Base-by-base conservation (phyloP, 176 grass and related monocot species). In the Eragrostis nindensis region DNA sequence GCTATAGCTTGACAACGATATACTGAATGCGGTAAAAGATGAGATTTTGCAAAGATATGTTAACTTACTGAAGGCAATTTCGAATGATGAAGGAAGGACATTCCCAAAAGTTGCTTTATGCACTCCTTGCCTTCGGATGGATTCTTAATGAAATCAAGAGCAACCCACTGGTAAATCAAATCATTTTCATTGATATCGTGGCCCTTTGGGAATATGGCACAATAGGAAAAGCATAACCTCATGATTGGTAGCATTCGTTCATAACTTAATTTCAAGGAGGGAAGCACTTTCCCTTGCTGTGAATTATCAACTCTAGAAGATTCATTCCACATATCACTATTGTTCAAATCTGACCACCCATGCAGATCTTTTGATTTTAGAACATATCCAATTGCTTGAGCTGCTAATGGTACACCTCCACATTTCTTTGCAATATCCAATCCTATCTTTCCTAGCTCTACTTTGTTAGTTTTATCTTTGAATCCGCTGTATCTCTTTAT, bases 401-500 rank as follows among this genome's bases (percentile, higher is more conserved):
- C 71, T 40, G 71, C 71, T 40, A 74, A 56, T 22, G 71, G 4
- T 29, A 55, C 71, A 74, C 71, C 71, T 56, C 49, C 71, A 56
- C 71, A 74, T 56, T 74, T 74, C 5, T 54, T 73, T 54, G 48
- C 48, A 73, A 73, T 73, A n/a, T 73, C 29, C 18, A 54, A 54
- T 73, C 48, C 70, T n/a, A 54, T n/a, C 18, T 32, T 0, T 17
- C n/a, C 18, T 19, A 73, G 6, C 54, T 36, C 12, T 73, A 12
- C 18, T 39, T 38, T 30, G 48, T 73, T 39, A 36, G 13, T 13
- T 73, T 39, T 21, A n/a, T n/a, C 9, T n/a, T 54, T 16, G 36
- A 73, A 73, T 11, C 4, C 21, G 14, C 48, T 73, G 0, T 0
- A 39, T 54, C 17, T 73, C 48, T 73, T 73, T 39, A 73, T 73